A percentile compares a stretch with the other conserved stretches of the same genome.
These are phyloP conservation scores for Salix suchowensis DNA, from an alignment of 345 rosid genomes.

Conservation along the genomic window DNA sequence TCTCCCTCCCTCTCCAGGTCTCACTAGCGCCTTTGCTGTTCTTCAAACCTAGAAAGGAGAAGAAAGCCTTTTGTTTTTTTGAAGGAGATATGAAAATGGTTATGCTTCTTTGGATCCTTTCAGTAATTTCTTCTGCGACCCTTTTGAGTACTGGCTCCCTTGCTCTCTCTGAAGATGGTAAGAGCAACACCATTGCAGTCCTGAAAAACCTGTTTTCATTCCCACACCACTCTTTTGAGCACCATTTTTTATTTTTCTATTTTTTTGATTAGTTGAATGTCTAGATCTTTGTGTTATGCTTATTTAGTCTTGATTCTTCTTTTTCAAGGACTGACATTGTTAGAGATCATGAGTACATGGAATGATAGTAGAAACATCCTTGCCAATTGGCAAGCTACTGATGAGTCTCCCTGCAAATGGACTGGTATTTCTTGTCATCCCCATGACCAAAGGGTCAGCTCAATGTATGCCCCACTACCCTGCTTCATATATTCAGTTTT, in stretches of 20 bases:
- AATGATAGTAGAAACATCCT: slow-evolving; percentile 72
- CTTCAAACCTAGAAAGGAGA: background rate
- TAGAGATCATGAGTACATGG: slow-evolving; percentile 62
- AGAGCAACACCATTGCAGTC: background rate
- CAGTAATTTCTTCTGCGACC: slow-evolving; percentile 31
- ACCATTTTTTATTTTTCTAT: background rate
- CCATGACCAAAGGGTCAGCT: slow-evolving; percentile 61
- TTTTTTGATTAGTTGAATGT: background rate
- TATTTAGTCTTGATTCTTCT: slow-evolving; percentile 8
- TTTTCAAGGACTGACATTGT: slow-evolving; percentile 55
- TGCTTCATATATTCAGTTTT: background rate
- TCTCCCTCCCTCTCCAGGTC: background rate
- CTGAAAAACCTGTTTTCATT: background rate
- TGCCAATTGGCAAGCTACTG: slow-evolving; percentile 67
- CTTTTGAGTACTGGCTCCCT: slow-evolving; percentile 32
- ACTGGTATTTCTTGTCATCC: slow-evolving; percentile 79
- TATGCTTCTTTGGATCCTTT: slow-evolving; percentile 23
- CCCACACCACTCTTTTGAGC: background rate
- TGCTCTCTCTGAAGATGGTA: slow-evolving; percentile 68
- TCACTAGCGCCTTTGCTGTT: background rate
- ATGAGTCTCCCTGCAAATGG: slow-evolving; percentile 83
- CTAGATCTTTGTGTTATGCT: slow-evolving; percentile 13
- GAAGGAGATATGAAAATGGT: slow-evolving; percentile 29
- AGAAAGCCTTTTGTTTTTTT: background rate
- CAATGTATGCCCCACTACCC: slow-evolving; percentile 43